A percentile compares a stretch with the other conserved stretches of the same genome.
Evolutionary conservation across 495 filamentous ascomycete genomes (phyloP).

Genomic region (Neurospora sp.): DNA sequence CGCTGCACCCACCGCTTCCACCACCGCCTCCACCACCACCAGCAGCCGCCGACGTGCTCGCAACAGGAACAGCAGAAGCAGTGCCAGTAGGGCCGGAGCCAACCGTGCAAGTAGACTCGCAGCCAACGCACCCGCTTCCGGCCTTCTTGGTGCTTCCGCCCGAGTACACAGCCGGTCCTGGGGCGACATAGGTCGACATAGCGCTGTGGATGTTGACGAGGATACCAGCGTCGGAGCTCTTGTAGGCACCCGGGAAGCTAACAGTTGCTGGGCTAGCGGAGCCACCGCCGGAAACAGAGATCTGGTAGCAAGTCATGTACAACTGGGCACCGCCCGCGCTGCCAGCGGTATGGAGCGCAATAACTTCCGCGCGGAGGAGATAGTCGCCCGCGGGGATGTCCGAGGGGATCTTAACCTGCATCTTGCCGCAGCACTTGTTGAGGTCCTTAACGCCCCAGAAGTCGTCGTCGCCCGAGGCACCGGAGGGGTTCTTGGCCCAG

Average conservation of each 20-base stretch:
- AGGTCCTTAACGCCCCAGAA: constrained; percentile 42
- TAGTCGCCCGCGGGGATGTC: constrained; percentile 42
- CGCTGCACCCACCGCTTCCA: constrained; percentile 20
- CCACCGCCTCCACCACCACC: constrained; percentile 12
- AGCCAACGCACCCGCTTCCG: constrained; percentile 26
- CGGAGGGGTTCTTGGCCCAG: constrained; percentile 29
- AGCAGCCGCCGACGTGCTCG: constrained; percentile 7
- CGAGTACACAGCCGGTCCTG: constrained; percentile 31
- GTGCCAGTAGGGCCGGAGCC: constrained; percentile 21
- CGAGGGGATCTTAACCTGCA: constrained; percentile 37
- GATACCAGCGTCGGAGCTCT: constrained; percentile 37
- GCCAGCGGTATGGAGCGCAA: constrained; percentile 39
- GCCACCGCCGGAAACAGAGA: constrained; percentile 22
- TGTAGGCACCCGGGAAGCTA: constrained; percentile 38
- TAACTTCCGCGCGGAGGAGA: constrained; percentile 41
- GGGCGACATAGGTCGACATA: constrained; percentile 25
- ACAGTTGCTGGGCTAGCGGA: constrained; percentile 28
- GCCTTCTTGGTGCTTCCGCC: constrained; percentile 28
- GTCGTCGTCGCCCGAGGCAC: constrained; percentile 30
- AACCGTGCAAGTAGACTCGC: constrained; percentile 28
- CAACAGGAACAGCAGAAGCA: neutral
- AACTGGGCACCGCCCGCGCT: constrained; percentile 34
- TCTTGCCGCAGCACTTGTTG: constrained; percentile 42
- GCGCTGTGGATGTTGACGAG: constrained; percentile 37
- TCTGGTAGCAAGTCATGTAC: constrained; percentile 43